Conservation (phyloP, 2,329 filamentous ascomycete species). For the Trichocomaceae sp. region DNA sequence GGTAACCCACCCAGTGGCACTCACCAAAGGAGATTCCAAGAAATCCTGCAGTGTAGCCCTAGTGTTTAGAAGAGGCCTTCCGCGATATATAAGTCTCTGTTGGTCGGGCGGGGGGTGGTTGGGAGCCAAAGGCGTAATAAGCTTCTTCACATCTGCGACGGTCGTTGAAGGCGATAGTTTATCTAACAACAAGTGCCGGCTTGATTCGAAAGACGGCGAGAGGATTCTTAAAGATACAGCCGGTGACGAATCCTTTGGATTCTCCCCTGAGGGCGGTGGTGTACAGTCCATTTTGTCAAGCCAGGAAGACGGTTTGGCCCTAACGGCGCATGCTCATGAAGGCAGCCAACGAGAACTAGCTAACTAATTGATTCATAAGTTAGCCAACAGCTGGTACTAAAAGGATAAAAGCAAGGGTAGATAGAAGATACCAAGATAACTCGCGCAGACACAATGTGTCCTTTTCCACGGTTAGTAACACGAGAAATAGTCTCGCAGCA, state of each 20-base stretch:
- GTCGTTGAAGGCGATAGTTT: conserved; percentile 37
- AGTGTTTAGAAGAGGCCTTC: conserved; percentile 47
- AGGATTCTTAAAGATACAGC: conserved; percentile 29
- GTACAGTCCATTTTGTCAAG: conserved; percentile 1
- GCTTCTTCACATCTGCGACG: conserved; percentile 47
- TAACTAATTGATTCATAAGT: background rate
- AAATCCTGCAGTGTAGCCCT: conserved; percentile 44
- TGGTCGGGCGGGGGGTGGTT: conserved; percentile 38
- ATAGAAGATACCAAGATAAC: background rate
- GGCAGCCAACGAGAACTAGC: background rate
- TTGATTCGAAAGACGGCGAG: conserved; percentile 35
- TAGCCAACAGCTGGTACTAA: background rate
- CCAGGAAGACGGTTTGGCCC: background rate
- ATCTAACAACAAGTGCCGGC: conserved; percentile 32
- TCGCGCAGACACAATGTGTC: conserved; percentile 6
- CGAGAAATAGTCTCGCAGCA: background rate
- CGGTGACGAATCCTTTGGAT: background rate
- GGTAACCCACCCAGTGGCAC: conserved; percentile 20
- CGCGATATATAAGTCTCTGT: conserved; percentile 55
- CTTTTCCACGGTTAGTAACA: background rate
- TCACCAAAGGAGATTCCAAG: conserved; percentile 46
- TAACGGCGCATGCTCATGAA: background rate
- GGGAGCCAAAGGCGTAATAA: conserved; percentile 46
- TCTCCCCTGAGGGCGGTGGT: background rate
- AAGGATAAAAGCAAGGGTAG: too few species aligned